Percentiles rank a stretch among this genome's conserved stretches.
These are phyloP conservation scores for Phaeotremella skinneri DNA, from an alignment of 768 basidiomycete genomes.

Conservation along the genomic window DNA sequence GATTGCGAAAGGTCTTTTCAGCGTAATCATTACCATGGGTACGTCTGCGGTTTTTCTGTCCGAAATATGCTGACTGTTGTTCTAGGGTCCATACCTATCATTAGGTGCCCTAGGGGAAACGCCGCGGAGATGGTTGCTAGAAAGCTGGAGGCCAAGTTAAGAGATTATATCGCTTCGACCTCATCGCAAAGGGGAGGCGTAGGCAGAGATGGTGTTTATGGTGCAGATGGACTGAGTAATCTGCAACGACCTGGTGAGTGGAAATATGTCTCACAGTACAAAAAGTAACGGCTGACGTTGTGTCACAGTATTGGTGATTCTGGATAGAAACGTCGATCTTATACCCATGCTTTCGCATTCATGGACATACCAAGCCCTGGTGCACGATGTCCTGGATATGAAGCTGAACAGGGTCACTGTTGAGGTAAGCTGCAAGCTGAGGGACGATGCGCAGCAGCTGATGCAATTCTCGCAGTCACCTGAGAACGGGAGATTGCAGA, in stretches of 20 bases:
- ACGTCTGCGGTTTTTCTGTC: slow-evolving; percentile 21
- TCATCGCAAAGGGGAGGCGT: slow-evolving; percentile 40
- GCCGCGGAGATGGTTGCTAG: slow-evolving; percentile 99
- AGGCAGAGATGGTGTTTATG: slow-evolving; percentile 66
- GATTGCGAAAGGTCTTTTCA: slow-evolving; percentile 84
- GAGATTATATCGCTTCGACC: slow-evolving; percentile 69
- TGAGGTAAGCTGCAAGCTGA: slow-evolving; percentile 49
- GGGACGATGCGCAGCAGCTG: neutral
- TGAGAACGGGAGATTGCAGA: slow-evolving; percentile 60
- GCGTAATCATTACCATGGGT: slow-evolving; percentile 85
- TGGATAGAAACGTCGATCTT: slow-evolving; percentile 92
- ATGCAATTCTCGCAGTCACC: slow-evolving; percentile 53
- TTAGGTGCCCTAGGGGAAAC: slow-evolving; percentile 89
- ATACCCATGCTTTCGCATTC: slow-evolving; percentile 92
- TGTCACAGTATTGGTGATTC: slow-evolving; percentile 78
- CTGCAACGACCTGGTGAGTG: slow-evolving; percentile 76
- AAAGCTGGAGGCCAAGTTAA: slow-evolving; percentile 85
- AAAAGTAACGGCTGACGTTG: too few species aligned
- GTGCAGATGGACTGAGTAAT: slow-evolving; percentile 76
- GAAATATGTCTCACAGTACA: neutral
- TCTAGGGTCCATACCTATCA: slow-evolving; percentile 85
- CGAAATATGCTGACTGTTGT: slow-evolving; percentile 5
- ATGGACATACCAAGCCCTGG: slow-evolving; percentile 98
- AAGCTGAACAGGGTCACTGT: slow-evolving; percentile 93
- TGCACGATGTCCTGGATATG: slow-evolving; percentile 96